Conservation (phyloP, 768 basidiomycete genomes). For the Ramaria sp. region DNA sequence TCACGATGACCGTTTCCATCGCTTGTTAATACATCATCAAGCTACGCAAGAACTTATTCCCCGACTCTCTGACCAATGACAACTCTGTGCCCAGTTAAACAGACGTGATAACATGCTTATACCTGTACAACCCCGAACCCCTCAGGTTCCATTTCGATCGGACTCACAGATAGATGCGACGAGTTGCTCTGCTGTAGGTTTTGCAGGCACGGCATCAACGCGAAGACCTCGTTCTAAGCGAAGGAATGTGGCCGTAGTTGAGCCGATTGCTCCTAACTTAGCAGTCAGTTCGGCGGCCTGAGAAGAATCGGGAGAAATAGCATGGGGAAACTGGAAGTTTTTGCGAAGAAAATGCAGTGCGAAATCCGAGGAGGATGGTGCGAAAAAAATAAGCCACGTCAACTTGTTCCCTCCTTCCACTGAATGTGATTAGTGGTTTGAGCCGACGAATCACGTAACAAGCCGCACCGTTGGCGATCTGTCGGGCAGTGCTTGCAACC, state of each 20-base stretch:
- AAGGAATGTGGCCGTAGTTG: constrained; percentile 49
- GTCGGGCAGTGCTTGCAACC: not conserved
- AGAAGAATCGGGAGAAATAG: not conserved
- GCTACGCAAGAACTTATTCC: no score
- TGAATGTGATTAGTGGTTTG: not conserved
- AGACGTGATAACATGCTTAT: not conserved
- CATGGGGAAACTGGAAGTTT: constrained; percentile 30
- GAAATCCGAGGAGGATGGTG: constrained; percentile 58
- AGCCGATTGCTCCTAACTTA: constrained; percentile 55
- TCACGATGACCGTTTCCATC: no score
- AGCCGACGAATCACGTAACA: not conserved
- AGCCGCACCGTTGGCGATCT: not conserved
- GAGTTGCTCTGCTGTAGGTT: constrained; percentile 47
- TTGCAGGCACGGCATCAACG: constrained; percentile 46
- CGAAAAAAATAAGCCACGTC: constrained; percentile 63
- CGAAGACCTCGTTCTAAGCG: constrained; percentile 30
- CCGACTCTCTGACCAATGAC: no score
- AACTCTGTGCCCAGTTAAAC: no score
- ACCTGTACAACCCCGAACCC: not conserved
- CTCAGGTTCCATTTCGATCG: not conserved
- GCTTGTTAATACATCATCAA: no score
- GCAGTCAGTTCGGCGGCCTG: constrained; percentile 8
- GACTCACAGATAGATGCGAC: constrained; percentile 17
- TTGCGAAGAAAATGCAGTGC: constrained; percentile 39
- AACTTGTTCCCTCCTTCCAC: not conserved